Evolutionary conservation across 169 alveolate species (phyloP).

Genomic region (Plasmodium cynomolgi): DNA sequence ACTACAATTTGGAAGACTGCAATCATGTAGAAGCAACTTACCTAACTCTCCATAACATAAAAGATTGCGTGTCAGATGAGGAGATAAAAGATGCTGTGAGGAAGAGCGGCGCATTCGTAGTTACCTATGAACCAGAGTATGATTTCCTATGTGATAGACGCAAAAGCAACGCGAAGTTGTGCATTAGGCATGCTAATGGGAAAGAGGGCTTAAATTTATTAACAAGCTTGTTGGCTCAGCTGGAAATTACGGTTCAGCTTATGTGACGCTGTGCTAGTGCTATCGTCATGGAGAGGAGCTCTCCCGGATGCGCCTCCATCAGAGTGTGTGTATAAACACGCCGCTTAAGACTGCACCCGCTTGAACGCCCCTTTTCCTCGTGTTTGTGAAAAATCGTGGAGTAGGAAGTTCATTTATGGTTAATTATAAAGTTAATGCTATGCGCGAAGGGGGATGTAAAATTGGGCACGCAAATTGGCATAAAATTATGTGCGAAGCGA

Average conservation of each 20-base stretch:
- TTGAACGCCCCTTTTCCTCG: background rate
- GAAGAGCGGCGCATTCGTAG: conserved; percentile 50
- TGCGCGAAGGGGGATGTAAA: background rate
- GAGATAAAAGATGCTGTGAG: conserved; percentile 36
- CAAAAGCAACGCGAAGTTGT: conserved; percentile 69
- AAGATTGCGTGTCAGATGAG: conserved; percentile 57
- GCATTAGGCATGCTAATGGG: conserved; percentile 50
- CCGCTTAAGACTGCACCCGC: background rate
- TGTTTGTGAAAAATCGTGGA: background rate
- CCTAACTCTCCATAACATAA: conserved; percentile 31
- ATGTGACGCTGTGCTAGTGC: background rate
- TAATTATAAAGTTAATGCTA: conserved; percentile 12
- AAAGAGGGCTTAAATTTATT: conserved; percentile 25
- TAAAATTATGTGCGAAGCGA: background rate
- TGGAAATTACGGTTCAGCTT: conserved; percentile 18
- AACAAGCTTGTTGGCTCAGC: conserved; percentile 5
- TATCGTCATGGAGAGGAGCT: background rate
- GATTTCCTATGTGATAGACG: conserved; percentile 41
- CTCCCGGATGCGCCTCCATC: background rate
- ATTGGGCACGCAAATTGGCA: background rate
- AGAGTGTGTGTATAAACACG: background rate
- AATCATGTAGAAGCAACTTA: conserved; percentile 34
- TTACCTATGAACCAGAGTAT: conserved; percentile 60
- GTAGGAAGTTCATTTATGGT: conserved; percentile 12
- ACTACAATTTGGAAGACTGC: background rate